phyloP scores from a whole-genome alignment of 2,329 filamentous ascomycete genomes.

The Cordyceps fumosorosea region DNA sequence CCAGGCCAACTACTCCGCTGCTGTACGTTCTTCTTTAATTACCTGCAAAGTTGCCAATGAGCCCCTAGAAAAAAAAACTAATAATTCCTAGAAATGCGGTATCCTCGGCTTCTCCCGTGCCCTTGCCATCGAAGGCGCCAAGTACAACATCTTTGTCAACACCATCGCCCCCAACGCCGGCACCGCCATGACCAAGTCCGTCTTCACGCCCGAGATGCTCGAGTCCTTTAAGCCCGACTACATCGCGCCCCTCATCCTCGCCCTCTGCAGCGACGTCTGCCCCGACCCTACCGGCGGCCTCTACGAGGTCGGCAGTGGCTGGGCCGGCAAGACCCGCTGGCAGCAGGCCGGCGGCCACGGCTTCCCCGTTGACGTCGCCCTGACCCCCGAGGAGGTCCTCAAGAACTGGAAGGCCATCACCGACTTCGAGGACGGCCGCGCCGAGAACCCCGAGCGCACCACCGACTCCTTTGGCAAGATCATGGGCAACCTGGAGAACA shows the following conservation, averaged over 20 bases:
- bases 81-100: slow-evolving; percentile 62
- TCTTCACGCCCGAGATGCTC: slow-evolving; percentile 95
- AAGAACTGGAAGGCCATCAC: slow-evolving; percentile 71
- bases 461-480: slow-evolving; percentile 71
- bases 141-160: slow-evolving; percentile 98
- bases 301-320: slow-evolving; percentile 92
- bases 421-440: slow-evolving; percentile 80
- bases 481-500: slow-evolving; percentile 79
- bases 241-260: slow-evolving; percentile 85
- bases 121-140: slow-evolving; percentile 84
- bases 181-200: slow-evolving; percentile 87
- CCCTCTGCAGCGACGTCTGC: slow-evolving; percentile 78
- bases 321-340: slow-evolving; percentile 89
- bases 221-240: slow-evolving; percentile 99
- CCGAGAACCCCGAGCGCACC: slow-evolving; percentile 76
- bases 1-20: slow-evolving; percentile 93
- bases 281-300: slow-evolving; percentile 80
- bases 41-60: not conserved
- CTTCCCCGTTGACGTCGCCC: slow-evolving; percentile 78
- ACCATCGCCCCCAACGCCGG: slow-evolving; percentile 97
- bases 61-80: slow-evolving; percentile 15
- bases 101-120: slow-evolving; percentile 94
- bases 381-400: slow-evolving; percentile 79
- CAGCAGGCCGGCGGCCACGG: slow-evolving; percentile 83
- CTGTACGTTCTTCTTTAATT: slow-evolving; percentile 45